These are phyloP conservation scores for Uncinocarpus reesii DNA, from an alignment of 2,329 filamentous ascomycete genomes.

Conservation along the genomic window DNA sequence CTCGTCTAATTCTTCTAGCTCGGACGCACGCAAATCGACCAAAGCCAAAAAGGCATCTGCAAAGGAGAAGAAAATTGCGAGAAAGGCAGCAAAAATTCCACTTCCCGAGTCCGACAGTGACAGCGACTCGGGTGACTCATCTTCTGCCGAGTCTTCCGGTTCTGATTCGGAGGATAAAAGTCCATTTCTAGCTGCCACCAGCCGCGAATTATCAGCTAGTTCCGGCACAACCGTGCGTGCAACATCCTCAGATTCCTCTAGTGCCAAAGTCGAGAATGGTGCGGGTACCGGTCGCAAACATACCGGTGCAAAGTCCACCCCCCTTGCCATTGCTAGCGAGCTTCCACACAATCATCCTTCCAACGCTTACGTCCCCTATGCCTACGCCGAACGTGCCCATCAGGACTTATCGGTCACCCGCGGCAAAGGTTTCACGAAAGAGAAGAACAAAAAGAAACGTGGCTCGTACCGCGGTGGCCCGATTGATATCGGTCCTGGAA, in stretches of 20 bases:
- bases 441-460: constrained; percentile 97
- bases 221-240: constrained; percentile 25
- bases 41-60: constrained; percentile 21
- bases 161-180: constrained; percentile 20
- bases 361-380: constrained; percentile 73
- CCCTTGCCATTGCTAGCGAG: constrained; percentile 69
- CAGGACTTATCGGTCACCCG: constrained; percentile 81
- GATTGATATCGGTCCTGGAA: constrained; percentile 72
- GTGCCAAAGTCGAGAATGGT: constrained; percentile 18
- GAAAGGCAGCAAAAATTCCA: constrained; percentile 29
- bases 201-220: constrained; percentile 22
- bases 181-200: constrained; percentile 15
- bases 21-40: constrained; percentile 4
- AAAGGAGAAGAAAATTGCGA: constrained; percentile 24
- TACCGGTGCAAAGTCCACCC: constrained; percentile 48
- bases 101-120: constrained; percentile 28
- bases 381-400: constrained; percentile 81
- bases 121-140: constrained; percentile 19
- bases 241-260: constrained; percentile 17
- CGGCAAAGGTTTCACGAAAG: constrained; percentile 97
- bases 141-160: constrained; percentile 18
- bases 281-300: no score
- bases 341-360: constrained; percentile 58
- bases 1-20: constrained; percentile 27
- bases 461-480: constrained; percentile 81